phyloP scores from a whole-genome alignment of 176 grass and related monocot species.

The Guadua angustifolia region DNA sequence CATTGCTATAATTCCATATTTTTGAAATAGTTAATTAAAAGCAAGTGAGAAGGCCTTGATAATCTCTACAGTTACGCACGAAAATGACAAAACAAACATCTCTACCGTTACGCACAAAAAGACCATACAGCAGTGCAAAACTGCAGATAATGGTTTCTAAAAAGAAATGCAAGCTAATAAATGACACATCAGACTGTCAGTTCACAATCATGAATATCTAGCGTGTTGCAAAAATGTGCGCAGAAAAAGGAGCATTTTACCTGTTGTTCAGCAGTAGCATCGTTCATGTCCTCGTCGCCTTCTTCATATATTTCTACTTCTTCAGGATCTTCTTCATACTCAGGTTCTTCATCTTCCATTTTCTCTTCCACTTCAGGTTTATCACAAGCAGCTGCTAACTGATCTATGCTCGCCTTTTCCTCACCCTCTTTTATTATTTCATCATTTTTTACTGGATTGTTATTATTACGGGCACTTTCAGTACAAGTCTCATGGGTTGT shows the following conservation, averaged over 20 bases:
- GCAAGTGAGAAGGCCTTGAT: background rate
- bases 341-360: conserved; percentile 49
- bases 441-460: conserved; percentile 19
- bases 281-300: conserved; percentile 49
- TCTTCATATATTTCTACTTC: conserved; percentile 60
- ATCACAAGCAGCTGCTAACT: conserved; percentile 24
- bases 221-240: background rate
- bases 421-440: conserved; percentile 22
- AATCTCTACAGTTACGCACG: background rate
- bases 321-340: conserved; percentile 59
- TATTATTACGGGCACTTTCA: conserved; percentile 37
- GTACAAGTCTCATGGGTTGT: conserved; percentile 28
- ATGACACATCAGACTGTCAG: background rate
- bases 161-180: background rate
- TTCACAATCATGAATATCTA: background rate
- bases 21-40: background rate
- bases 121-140: background rate
- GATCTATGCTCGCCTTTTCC: conserved; percentile 41
- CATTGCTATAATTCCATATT: background rate
- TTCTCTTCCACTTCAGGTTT: conserved; percentile 51
- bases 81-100: background rate
- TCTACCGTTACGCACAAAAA: background rate
- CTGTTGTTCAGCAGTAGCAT: conserved; percentile 43
- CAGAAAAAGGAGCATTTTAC: conserved; percentile 22
- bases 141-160: background rate